Percentiles rank a stretch among this genome's conserved stretches.
Conservation (phyloP, 2,329 filamentous ascomycete genomes). For the Nannizziopsis arthrosporioides region DNA sequence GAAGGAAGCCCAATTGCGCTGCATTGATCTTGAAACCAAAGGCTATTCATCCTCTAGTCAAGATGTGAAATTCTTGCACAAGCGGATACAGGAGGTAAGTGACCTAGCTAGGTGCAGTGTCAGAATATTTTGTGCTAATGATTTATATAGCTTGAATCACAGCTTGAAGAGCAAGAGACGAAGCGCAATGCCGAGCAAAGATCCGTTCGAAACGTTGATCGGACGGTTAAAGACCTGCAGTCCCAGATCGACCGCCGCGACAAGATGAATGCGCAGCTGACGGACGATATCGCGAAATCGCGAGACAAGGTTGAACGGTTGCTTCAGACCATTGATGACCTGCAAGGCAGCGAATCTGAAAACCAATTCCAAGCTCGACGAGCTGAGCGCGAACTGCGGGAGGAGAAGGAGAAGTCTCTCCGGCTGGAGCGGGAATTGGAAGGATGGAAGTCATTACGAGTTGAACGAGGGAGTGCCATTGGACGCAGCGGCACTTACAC, state of each 20-base stretch:
- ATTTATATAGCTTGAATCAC: constrained; percentile 64
- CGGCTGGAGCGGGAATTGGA: constrained; percentile 82
- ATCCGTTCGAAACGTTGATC: constrained; percentile 82
- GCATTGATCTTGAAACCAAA: constrained; percentile 93
- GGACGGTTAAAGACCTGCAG: constrained; percentile 85
- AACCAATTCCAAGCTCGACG: constrained; percentile 71
- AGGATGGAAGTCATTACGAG: constrained; percentile 59
- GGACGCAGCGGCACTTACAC: constrained; percentile 21
- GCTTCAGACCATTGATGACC: constrained; percentile 80
- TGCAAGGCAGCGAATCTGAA: constrained; percentile 74
- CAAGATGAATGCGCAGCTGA: constrained; percentile 67
- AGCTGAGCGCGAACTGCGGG: constrained; percentile 77
- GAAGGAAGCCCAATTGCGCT: constrained; percentile 77
- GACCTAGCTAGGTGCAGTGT: not conserved
- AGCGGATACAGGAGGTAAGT: constrained; percentile 84
- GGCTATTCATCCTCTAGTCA: constrained; percentile 89
- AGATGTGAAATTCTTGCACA: constrained; percentile 89
- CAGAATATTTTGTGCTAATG: not conserved
- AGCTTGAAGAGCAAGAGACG: constrained; percentile 71
- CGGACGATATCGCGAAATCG: constrained; percentile 71
- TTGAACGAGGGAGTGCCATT: constrained; percentile 44
- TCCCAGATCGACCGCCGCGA: constrained; percentile 86
- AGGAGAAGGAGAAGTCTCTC: constrained; percentile 71
- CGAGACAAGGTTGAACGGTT: constrained; percentile 87
- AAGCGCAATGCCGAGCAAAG: constrained; percentile 71